Conservation (phyloP, 169 alveolate species). For the Plasmodium adleri region DNA sequence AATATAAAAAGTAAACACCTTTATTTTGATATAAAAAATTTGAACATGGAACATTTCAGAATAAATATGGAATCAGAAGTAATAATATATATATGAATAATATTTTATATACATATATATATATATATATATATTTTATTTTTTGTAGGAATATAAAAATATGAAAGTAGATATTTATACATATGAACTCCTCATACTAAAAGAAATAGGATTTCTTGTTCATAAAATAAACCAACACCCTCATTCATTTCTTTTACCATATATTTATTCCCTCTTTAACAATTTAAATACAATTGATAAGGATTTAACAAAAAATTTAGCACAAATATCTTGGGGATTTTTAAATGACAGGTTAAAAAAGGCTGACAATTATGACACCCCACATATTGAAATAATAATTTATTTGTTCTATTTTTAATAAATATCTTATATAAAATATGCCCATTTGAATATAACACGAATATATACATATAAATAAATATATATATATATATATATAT, state of each 20-base stretch:
- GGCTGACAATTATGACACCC: too few species aligned
- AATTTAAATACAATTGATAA: conserved; percentile 84
- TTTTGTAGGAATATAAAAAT: conserved; percentile 63
- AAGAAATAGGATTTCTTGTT: conserved; percentile 90
- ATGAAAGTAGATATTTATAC: conserved; percentile 86
- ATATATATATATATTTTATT: neutral
- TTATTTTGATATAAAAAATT: conserved; percentile 67
- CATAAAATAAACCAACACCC: conserved; percentile 85
- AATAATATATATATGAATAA: neutral
- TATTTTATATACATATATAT: neutral
- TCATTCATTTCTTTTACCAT: conserved; percentile 89
- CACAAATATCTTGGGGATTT: conserved; percentile 94
- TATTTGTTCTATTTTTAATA: neutral
- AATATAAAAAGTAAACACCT: conserved; percentile 59
- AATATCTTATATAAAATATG: neutral
- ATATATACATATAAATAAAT: too few species aligned
- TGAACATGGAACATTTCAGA: conserved; percentile 40
- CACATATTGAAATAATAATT: too few species aligned
- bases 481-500: too few species aligned
- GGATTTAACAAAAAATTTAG: conserved; percentile 81
- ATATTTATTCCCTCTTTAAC: conserved; percentile 89
- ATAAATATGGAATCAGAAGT: conserved; percentile 66
- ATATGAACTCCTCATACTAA: conserved; percentile 89
- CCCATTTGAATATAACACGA: too few species aligned
- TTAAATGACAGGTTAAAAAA: conserved; percentile 89